Conservation (phyloP, 2,329 filamentous ascomycete species). For the Fusarium penzigii region DNA sequence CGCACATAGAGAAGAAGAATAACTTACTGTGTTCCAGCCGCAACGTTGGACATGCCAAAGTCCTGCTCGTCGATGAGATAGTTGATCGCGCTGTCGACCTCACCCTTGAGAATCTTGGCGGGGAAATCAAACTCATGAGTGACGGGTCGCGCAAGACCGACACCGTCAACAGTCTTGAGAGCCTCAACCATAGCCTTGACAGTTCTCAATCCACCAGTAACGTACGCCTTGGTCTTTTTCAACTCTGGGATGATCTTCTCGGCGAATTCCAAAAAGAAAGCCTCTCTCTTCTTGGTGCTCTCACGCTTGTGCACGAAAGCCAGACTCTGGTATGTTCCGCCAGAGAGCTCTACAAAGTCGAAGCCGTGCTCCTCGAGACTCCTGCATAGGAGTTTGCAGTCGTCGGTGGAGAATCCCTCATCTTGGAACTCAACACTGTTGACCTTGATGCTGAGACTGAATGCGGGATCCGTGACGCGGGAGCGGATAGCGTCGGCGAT, state of each 20-base stretch:
- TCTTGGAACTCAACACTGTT: conserved; percentile 59
- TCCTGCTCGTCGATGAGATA: conserved; percentile 50
- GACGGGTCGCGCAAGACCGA: conserved; percentile 52
- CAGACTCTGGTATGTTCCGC: conserved; percentile 59
- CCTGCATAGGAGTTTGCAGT: conserved; percentile 49
- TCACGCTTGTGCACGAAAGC: conserved; percentile 55
- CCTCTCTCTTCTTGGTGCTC: conserved; percentile 55
- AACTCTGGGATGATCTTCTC: conserved; percentile 48
- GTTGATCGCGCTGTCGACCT: conserved; percentile 49
- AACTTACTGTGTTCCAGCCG: conserved; percentile 36
- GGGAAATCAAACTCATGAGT: conserved; percentile 29
- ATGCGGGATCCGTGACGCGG: conserved; percentile 30
- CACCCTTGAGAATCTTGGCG: conserved; percentile 25
- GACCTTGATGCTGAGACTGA: conserved; percentile 57
- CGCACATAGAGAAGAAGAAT: accelerated
- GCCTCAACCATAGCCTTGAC: conserved; percentile 59
- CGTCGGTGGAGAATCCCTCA: conserved; percentile 53
- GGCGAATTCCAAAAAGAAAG: conserved; percentile 64
- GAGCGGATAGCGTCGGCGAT: conserved; percentile 40
- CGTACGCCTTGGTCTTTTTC: conserved; percentile 55
- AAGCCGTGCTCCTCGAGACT: conserved; percentile 50
- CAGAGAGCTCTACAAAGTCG: conserved; percentile 61
- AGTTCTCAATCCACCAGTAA: conserved; percentile 60
- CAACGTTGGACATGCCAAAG: conserved; percentile 41
- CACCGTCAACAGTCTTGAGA: conserved; percentile 57